These are phyloP conservation scores for Lachnellula subtilissima DNA, from an alignment of 2,329 filamentous ascomycete genomes.

Conservation along the genomic window DNA sequence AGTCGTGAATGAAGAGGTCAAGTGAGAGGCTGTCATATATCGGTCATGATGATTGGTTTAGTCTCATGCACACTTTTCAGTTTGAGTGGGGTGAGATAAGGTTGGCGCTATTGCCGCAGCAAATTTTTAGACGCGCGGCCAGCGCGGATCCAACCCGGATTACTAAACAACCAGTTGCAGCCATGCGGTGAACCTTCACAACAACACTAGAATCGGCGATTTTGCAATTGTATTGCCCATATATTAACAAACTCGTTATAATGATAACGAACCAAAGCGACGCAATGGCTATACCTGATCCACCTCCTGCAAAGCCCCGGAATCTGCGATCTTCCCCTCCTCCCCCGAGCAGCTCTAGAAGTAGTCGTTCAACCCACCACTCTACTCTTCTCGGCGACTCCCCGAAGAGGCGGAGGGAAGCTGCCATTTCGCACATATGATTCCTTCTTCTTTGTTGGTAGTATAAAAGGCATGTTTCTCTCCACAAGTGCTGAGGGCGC, in stretches of 20 bases:
- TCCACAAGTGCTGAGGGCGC: too few relatives aligned
- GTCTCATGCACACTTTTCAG: constrained; percentile 6
- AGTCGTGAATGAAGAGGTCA: neutral
- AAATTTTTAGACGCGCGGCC: neutral
- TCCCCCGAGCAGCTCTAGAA: constrained; percentile 21
- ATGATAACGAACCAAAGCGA: neutral
- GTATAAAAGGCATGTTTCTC: too few relatives aligned
- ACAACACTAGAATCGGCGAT: neutral
- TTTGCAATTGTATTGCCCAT: neutral
- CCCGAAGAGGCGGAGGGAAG: too few relatives aligned
- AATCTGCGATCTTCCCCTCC: constrained; percentile 21
- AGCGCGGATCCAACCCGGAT: neutral
- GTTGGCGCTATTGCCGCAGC: neutral
- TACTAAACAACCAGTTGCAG: neutral
- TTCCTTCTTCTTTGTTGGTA: too few relatives aligned
- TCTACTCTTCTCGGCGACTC: too few relatives aligned
- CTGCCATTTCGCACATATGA: too few relatives aligned
- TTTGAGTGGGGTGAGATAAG: neutral
- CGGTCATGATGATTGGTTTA: constrained; percentile 12
- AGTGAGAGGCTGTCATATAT: constrained; percentile 5
- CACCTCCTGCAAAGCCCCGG: constrained; percentile 24
- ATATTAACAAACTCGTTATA: neutral
- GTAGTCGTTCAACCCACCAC: constrained; percentile 18
- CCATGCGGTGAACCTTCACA: too few relatives aligned
- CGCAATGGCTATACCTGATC: constrained; percentile 13